Evolutionary conservation across 768 basidiomycete genomes (phyloP).

Genomic region (Amanita molliuscula): DNA sequence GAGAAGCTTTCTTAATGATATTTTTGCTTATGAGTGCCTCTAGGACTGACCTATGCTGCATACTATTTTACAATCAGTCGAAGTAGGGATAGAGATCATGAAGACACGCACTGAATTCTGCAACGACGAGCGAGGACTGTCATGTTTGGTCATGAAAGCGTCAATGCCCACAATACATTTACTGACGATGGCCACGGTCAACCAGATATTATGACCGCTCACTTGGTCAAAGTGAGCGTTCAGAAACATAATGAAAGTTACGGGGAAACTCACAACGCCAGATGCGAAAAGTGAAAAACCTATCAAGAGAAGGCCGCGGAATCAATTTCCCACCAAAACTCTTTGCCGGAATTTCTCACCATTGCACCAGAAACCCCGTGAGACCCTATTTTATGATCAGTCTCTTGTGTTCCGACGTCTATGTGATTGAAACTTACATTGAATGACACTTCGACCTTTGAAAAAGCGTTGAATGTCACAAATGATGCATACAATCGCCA

Average conservation of each 20-base stretch:
- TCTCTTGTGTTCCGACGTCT: neutral
- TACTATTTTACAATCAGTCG: constrained; percentile 7
- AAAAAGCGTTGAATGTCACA: neutral
- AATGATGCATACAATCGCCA: neutral
- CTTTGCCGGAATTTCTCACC: constrained; percentile 14
- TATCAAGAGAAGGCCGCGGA: constrained; percentile 2
- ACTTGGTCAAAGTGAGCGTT: constrained; percentile 11
- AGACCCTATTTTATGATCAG: constrained; percentile 25
- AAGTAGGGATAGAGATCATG: neutral
- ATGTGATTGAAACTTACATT: constrained; percentile 22
- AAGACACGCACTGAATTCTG: constrained; percentile 15
- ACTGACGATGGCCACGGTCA: constrained; percentile 14
- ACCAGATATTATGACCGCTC: constrained; percentile 15
- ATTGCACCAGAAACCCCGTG: constrained; percentile 39
- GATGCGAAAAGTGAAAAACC: constrained; percentile 19
- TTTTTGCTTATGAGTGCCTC: neutral
- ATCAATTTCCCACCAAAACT: neutral
- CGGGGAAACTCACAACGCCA: constrained; percentile 16
- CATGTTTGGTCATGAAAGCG: neutral
- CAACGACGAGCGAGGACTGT: constrained; percentile 15
- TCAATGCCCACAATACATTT: neutral
- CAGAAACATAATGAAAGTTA: neutral
- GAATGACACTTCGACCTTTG: constrained; percentile 38
- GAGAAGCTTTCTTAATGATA: neutral
- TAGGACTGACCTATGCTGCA: constrained; percentile 13